These are phyloP conservation scores for Naegleria gruberi DNA, from an alignment of 208 protist species.

Conservation along the genomic window DNA sequence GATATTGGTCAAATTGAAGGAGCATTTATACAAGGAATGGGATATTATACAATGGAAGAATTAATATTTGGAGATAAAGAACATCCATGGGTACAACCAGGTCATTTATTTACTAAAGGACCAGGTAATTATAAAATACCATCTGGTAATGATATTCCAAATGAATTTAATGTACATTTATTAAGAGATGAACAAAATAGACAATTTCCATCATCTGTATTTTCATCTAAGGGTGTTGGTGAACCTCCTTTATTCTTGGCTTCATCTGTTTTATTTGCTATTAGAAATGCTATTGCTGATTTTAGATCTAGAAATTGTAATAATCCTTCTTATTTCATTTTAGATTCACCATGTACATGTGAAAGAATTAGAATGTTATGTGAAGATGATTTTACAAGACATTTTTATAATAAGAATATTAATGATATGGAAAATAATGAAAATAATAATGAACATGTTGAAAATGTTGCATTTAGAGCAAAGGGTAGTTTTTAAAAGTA, in stretches of 20 bases:
- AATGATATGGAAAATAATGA: too few relatives aligned
- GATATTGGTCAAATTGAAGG: conserved; percentile 71
- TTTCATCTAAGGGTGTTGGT: conserved; percentile 55
- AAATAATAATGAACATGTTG: too few relatives aligned
- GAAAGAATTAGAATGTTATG: conserved; percentile 53
- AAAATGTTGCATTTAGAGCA: too few relatives aligned
- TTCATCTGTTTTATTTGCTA: conserved; percentile 57
- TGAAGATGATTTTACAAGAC: conserved; percentile 32
- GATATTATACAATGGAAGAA: conserved; percentile 30
- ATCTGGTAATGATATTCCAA: conserved; percentile 58
- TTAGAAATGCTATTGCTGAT: conserved; percentile 55
- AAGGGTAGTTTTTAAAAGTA: too few relatives aligned
- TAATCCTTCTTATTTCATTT: conserved; percentile 35
- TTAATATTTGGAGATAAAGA: background rate
- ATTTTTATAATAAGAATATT: background rate
- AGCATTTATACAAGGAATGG: conserved; percentile 59
- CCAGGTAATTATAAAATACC: conserved; percentile 58
- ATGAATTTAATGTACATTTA: conserved; percentile 59
- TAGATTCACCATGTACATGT: conserved; percentile 50
- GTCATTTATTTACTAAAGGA: background rate
- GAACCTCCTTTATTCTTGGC: conserved; percentile 75
- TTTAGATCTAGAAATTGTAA: conserved; percentile 38
- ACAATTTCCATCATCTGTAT: conserved; percentile 33
- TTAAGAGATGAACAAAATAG: conserved; percentile 46
- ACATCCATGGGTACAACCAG: background rate